Evolutionary conservation across 306 rosid genomes (phyloP), one percentile per base, ranked within the genome.

Genomic region (Sechiopsis laciniata): DNA sequence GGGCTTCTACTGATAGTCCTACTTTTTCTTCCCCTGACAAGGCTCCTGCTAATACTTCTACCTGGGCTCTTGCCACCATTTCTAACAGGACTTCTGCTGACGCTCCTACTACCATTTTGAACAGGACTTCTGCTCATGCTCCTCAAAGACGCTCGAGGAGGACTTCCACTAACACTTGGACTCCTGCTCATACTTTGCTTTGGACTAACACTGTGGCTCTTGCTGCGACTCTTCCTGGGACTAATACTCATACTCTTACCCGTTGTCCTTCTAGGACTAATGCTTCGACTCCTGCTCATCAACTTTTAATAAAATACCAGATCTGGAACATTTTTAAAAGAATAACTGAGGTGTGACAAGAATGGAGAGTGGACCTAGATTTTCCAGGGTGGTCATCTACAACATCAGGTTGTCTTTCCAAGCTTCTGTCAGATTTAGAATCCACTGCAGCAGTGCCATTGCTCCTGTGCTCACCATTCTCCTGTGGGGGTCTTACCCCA

Each of bases 251-350:
- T 90, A 80, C 97, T 87, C 89, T 87, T 93, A 83, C 93, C 87
- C 81, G 75, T 37, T 78, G 90, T 16, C 87, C 90, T 87, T 80
- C 85, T 87, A 72, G 98, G 98, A 87, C 91, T 93, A 61, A 77
- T 57, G 87, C 99, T 91, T 80, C 88, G 88, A 76, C 92, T 94
- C 99, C 99, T 94, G 99, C 89, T 80, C 89, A 94, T 84, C 82
- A 85, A 89, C 87, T 79, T 82, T 79, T 64, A 86, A 81, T 91
- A 86, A 89, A 84, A 83, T 81, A 87, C 87, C 88, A 69, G 78
- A 79, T 86, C 88, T 82, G 81, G 77, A 85, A 82, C 79, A 83
- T 79, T 83, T 73, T 76, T 32, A 32, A 32, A 86, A 82, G 86
- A 87, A 86, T 79, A 87, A 87, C 86, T 80, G 83, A 81, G 86